A percentile compares a stretch with the other conserved stretches of the same genome.
Evolutionary conservation across 2,329 filamentous ascomycete genomes (phyloP).

Genomic region (Xylaria sp.): DNA sequence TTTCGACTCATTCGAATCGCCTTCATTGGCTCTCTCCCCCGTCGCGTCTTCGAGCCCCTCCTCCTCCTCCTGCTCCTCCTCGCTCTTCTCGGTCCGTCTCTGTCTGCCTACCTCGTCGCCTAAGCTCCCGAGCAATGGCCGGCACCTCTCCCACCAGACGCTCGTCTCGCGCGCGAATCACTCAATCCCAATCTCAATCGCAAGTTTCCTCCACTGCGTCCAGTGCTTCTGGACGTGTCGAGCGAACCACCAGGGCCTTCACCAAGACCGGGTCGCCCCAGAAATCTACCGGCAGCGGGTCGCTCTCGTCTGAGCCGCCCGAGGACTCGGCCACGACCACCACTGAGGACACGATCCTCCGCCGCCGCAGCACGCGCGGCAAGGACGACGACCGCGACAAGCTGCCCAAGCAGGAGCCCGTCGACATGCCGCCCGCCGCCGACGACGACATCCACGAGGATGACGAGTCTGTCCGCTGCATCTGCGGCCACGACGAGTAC

Average conservation of each 20-base stretch:
- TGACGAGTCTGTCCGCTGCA: conserved; percentile 93
- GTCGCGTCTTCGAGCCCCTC: conserved; percentile 36
- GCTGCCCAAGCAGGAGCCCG: conserved; percentile 55
- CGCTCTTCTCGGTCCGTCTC: background rate
- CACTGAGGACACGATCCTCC: conserved; percentile 73
- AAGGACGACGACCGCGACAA: conserved; percentile 70
- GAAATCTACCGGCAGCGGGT: conserved; percentile 79
- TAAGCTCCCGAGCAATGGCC: conserved; percentile 50
- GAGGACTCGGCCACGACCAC: conserved; percentile 67
- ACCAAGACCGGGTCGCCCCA: conserved; percentile 78
- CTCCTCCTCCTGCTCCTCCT: conserved; percentile 32
- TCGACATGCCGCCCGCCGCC: conserved; percentile 62
- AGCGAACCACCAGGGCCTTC: conserved; percentile 78
- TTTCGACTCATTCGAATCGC: conserved; percentile 25
- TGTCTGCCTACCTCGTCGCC: conserved; percentile 32
- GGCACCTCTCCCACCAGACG: conserved; percentile 78
- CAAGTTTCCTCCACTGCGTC: conserved; percentile 83
- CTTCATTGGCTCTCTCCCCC: conserved; percentile 21
- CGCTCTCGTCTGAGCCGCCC: conserved; percentile 75
- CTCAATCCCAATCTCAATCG: conserved; percentile 78
- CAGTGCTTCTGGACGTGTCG: conserved; percentile 78
- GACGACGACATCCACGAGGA: conserved; percentile 80
- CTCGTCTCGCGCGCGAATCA: conserved; percentile 88
- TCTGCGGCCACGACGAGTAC: conserved; percentile 95
- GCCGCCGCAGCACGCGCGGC: conserved; percentile 82